A percentile compares a stretch with the other conserved stretches of the same genome.
These are phyloP conservation scores for Globisporangium lucens DNA, from an alignment of 352 stramenopile genomes.

Conservation along the genomic window DNA sequence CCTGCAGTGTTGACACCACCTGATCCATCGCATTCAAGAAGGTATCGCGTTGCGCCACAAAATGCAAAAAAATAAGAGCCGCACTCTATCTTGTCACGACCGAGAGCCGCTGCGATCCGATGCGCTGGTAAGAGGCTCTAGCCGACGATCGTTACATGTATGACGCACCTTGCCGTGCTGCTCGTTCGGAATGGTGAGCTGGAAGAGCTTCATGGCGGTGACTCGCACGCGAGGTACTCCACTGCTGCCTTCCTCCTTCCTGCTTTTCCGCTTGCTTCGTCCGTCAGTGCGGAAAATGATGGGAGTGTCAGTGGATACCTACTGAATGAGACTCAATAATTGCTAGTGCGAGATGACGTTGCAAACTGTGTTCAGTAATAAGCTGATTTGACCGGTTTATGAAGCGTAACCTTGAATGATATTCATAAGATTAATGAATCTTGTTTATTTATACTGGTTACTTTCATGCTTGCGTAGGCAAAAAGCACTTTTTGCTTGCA, in stretches of 20 bases:
- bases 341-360: no score
- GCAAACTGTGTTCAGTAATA: no score
- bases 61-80: background rate
- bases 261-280: background rate
- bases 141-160: no score
- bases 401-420: no score
- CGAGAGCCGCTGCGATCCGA: background rate
- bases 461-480: no score
- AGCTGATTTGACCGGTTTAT: no score
- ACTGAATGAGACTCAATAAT: background rate
- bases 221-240: background rate
- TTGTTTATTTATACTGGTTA: no score
- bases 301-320: background rate
- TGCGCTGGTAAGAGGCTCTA: background rate
- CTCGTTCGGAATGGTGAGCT: slow-evolving; percentile 83
- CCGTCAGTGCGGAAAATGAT: background rate
- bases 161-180: slow-evolving; percentile 61
- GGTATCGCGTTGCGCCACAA: background rate
- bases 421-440: no score
- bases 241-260: no score
- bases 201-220: slow-evolving; percentile 80
- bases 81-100: background rate
- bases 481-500: no score
- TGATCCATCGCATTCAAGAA: slow-evolving; percentile 16
- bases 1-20: slow-evolving; percentile 77